A percentile compares a stretch with the other conserved stretches of the same genome.
phyloP scores from a whole-genome alignment of 208 protist genomes.

The Entamoeba histolytica region DNA sequence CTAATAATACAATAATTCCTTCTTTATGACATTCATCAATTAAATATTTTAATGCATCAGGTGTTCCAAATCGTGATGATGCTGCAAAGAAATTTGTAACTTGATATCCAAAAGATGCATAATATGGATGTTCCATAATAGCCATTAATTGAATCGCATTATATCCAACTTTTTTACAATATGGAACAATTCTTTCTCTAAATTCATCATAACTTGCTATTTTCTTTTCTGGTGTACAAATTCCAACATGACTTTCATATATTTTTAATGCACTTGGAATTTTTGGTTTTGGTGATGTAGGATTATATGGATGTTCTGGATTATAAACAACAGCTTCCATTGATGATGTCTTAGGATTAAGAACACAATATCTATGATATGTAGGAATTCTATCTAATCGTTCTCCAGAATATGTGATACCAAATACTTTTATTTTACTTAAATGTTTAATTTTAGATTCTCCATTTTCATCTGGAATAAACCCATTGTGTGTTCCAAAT shows the following conservation, averaged over 20 bases:
- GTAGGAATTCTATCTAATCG: not conserved
- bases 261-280: conserved; percentile 33
- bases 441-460: conserved; percentile 31
- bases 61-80: conserved; percentile 41
- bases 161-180: conserved; percentile 48
- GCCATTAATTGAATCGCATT: conserved; percentile 64
- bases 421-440: not conserved
- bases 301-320: not conserved
- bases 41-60: conserved; percentile 52
- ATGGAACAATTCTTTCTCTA: conserved; percentile 41
- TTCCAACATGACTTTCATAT: conserved; percentile 54
- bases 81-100: conserved; percentile 63
- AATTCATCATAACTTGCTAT: conserved; percentile 49
- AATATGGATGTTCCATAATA: conserved; percentile 65
- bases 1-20: conserved; percentile 53
- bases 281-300: not conserved
- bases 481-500: conserved; percentile 36
- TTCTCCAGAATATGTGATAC: not conserved
- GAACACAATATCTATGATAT: not conserved
- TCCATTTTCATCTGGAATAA: conserved; percentile 27
- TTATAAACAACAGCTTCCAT: conserved; percentile 7
- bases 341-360: not conserved
- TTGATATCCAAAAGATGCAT: conserved; percentile 62
- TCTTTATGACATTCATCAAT: conserved; percentile 46
- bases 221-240: conserved; percentile 32